phyloP scores from a whole-genome alignment of 768 basidiomycete species.

The Suillus paluster region DNA sequence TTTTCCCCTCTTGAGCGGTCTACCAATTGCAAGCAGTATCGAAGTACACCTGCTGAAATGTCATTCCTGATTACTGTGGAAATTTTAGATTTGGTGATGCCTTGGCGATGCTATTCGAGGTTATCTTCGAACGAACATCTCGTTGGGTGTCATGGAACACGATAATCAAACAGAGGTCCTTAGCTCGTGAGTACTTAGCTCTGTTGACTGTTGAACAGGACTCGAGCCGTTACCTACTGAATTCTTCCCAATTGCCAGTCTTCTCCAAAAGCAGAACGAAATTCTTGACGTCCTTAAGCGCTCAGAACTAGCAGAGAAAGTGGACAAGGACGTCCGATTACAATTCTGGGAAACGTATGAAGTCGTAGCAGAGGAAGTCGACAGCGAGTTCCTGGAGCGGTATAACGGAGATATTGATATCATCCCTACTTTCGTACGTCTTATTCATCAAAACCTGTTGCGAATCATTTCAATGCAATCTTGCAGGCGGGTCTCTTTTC shows the following conservation, averaged over 20 bases:
- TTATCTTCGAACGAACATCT: neutral
- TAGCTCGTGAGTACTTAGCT: conserved; percentile 1
- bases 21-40: neutral
- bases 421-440: conserved; percentile 14
- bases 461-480: neutral
- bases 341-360: conserved; percentile 9
- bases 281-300: conserved; percentile 1
- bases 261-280: conserved; percentile 2
- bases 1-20: neutral
- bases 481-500: conserved; percentile 22
- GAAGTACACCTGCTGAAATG: neutral
- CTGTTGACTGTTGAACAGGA: neutral
- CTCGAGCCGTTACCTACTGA: neutral
- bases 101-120: neutral
- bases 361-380: conserved; percentile 9
- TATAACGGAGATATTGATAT: conserved; percentile 18
- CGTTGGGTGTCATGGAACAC: neutral
- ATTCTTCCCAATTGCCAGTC: neutral
- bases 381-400: conserved; percentile 12
- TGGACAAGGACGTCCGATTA: conserved; percentile 10
- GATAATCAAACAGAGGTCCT: conserved; percentile 2
- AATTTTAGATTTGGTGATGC: neutral
- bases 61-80: conserved; percentile 2
- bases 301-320: conserved; percentile 3
- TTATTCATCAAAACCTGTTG: neutral